Base-by-base conservation (phyloP, 2,329 filamentous ascomycete genomes). In the Dryadomyces quercivorus region DNA sequence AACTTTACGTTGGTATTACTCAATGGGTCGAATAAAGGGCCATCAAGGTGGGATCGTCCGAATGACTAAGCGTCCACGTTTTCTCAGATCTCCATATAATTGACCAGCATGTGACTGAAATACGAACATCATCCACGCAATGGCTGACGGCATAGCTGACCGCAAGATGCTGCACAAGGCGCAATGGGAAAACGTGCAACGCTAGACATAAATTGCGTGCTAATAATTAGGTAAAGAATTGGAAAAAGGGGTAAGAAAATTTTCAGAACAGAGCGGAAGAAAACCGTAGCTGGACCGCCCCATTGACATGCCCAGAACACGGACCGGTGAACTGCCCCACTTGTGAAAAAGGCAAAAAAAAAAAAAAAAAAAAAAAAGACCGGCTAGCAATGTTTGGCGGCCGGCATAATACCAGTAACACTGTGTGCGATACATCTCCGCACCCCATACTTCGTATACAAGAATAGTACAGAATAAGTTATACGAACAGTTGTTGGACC, bases 141-240 rank as follows among this genome's bases (percentile, higher is more conserved):
- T 31, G 8, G 4, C 26, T 31, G 26, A 31, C 26, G 26, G 26
- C 4, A 31, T 31, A 40, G 36, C 36, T 40, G 36, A 40, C 36
- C 36, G 36, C 36, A 40, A 40, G 36, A 40, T 40, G 36, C 26
- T 5, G 26, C 8, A 8, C 26, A 31, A 31, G 26, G 26, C 26
- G 26, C 26, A 31, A 31, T 31, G 26, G 26, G 26, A 16, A 12
- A 50, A 50, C 12, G 36, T 42, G 48, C 36, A 20, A 49, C 20
- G 3, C 3, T 10, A 22, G 34, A 18, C 36, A 12, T 34, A 15
- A 42, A 50, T 26, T 50, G 48, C 48, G 48, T 50, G 48, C 48
- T 40, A 50, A 40, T 50, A 50, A 50, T 50, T 50, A 50, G 48
- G 48, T 50, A 50, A 50, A 21, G 31, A 46, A 31, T n/a, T 2